A percentile compares a stretch with the other conserved stretches of the same genome.
phyloP scores from a whole-genome alignment of 805 yeast species.

The Pichia gijzeniarum region DNA sequence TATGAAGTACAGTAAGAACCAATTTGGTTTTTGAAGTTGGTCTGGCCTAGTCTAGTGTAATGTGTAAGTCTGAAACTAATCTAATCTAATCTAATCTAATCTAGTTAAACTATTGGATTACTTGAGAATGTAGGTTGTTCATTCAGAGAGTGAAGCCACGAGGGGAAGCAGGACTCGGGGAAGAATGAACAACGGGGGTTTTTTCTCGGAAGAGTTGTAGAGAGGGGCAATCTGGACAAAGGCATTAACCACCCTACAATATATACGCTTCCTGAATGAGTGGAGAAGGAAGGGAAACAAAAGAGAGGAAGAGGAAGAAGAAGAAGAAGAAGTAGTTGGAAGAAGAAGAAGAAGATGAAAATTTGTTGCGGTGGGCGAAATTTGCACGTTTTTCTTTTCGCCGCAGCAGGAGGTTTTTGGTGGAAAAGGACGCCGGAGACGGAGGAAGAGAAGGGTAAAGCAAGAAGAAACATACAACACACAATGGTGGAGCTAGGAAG shows the following conservation, averaged over 20 bases:
- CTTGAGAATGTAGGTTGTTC: slow-evolving; percentile 2
- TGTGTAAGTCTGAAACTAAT: too few relatives aligned
- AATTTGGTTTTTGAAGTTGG: slow-evolving; percentile 31
- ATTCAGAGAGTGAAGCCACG: not conserved
- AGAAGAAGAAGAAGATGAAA: not conserved
- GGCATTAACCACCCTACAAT: slow-evolving; percentile 36
- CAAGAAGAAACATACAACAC: too few relatives aligned
- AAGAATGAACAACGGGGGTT: not conserved
- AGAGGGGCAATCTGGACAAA: slow-evolving; percentile 32
- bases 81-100: too few relatives aligned
- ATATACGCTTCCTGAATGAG: slow-evolving; percentile 32
- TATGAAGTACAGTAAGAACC: slow-evolving; percentile 73
- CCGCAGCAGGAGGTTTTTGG: not conserved
- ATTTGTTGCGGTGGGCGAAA: too few relatives aligned
- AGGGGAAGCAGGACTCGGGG: not conserved
- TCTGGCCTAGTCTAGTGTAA: too few relatives aligned
- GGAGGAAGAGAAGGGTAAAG: too few relatives aligned
- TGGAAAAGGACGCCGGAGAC: not conserved
- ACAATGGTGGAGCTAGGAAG: too few relatives aligned
- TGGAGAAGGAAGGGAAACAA: slow-evolving; percentile 20
- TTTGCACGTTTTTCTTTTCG: too few relatives aligned
- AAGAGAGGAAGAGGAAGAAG: not conserved
- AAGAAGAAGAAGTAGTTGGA: not conserved
- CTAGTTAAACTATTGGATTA: too few relatives aligned
- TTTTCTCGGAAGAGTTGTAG: slow-evolving; percentile 33